Evolutionary conservation across 2,329 filamentous ascomycete species (phyloP).

Genomic region (Lasiodiplodia citricola): DNA sequence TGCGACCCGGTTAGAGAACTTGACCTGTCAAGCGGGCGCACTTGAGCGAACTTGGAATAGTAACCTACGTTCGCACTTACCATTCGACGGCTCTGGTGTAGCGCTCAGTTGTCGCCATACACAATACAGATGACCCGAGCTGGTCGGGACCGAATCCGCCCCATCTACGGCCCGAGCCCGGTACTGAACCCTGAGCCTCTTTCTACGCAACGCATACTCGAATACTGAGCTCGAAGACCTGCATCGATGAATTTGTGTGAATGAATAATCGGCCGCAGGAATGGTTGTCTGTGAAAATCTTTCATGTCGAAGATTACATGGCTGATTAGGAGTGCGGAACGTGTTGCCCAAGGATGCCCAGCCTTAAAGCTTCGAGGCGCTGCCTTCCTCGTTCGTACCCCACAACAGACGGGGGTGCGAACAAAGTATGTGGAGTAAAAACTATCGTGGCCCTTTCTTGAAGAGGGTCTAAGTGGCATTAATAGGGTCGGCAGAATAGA

Average conservation of each 20-base stretch:
- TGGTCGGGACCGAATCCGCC: not conserved
- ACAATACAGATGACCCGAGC: not conserved
- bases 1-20: not conserved
- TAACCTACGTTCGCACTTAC: too few relatives aligned
- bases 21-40: not conserved
- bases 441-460: not conserved
- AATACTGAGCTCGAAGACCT: not conserved
- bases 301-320: too few relatives aligned
- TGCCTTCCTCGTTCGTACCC: not conserved
- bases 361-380: too few relatives aligned
- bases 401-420: not conserved
- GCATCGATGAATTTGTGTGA: not conserved
- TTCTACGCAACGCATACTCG: not conserved
- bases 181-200: not conserved
- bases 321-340: not conserved
- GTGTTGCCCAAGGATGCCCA: not conserved
- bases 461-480: not conserved
- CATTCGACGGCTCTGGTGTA: too few relatives aligned
- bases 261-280: not conserved
- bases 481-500: not conserved
- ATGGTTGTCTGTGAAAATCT: too few relatives aligned
- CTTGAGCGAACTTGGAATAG: too few relatives aligned
- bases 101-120: not conserved
- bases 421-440: not conserved
- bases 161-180: not conserved